Base-by-base conservation (phyloP, 257 asterid genomes). In the Ophiorrhiza pumila region DNA sequence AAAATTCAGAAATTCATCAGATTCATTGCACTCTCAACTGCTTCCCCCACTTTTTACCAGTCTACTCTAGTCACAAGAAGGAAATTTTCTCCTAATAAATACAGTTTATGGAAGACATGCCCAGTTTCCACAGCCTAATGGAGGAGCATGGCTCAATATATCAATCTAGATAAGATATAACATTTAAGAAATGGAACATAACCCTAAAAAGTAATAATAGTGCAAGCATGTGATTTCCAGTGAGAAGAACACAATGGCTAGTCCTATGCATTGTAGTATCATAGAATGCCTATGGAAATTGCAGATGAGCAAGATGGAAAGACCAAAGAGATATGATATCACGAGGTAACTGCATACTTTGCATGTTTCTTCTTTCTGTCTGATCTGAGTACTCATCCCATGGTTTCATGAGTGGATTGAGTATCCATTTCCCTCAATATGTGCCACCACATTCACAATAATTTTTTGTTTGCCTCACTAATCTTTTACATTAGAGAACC, bases 71-170 rank as follows among this genome's bases (percentile, higher is more conserved):
- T 70, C 2, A 23, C 15, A 23, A 34, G 35, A 45, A 59, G 17
- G 8, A 42, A 49, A 3, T 15, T 22, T 39, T 56, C 29, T n/a
- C n/a, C n/a, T n/a, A n/a, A n/a, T n/a, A n/a, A n/a, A n/a, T n/a
- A n/a, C n/a, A n/a, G n/a, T n/a, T n/a, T n/a, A n/a, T n/a, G n/a
- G n/a, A n/a, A n/a, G 7, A 12, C 37, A 57, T 25, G 7, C 66
- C 17, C 66, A 1, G 14, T 34, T 8, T 25, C 34, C 42, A 22
- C 42, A 18, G 31, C 55, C 71, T 31, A 45, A 7, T 15, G 6
- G n/a, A 71, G 67, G 18, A 39, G n/a, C n/a, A 71, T 58, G 74
- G 49, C 32, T 60, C 7, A 31, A 34, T 18, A 62, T 43, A 41
- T 27, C 31, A 41, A 0, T n/a, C 39, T 4, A 65, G 10, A 65